Evolutionary conservation across 805 yeast species (phyloP), one percentile per base, ranked within the genome.

Genomic region (Pichia gijzeniarum): DNA sequence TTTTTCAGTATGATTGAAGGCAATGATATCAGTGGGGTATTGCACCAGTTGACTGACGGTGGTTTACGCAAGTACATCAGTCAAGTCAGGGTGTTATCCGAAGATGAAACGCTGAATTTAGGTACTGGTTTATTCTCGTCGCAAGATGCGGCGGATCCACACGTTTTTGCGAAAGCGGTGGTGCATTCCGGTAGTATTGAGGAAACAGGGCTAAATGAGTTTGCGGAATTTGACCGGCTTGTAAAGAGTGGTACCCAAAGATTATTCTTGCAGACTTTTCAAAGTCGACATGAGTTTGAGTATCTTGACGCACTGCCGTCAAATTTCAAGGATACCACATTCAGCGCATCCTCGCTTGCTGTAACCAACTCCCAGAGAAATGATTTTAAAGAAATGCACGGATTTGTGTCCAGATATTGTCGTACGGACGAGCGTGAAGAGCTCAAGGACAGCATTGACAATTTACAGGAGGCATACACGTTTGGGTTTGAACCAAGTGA

Each of bases 391-490:
- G 49, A 44, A 7, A 60, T 61, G 64, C 53, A 56, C 6, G 48
- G 53, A 12, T 41, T 56, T 7, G 63, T 64, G 5, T 45, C 54
- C 1, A 56, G 53, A 35, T 53, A 44, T 35, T 57, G 67, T 38
- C 48, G 59, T 19, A 59, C 65, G 13, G 83, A 77, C 48, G 83
- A 77, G 32, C 64, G 78, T 48, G 78, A 73, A 35, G 82, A 77
- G 35, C 55, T 78, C 41, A 66, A 73, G 12, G 80, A 48, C n/a
- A 33, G 20, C 12, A 31, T 51, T 14, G 51, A 43, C 9, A 41
- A 32, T 5, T 43, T 48, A 14, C 35, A 38, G 3, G 52, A 51
- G 34, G 34, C 37, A 14, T 51, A 51, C 31, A 41, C 38, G 5
- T 44, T 28, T 36, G 52, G 53, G 7, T 43, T 32, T 37, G 53